Evolutionary conservation across 495 filamentous ascomycete genomes (phyloP).

Genomic region (Xeromyces bisporus): DNA sequence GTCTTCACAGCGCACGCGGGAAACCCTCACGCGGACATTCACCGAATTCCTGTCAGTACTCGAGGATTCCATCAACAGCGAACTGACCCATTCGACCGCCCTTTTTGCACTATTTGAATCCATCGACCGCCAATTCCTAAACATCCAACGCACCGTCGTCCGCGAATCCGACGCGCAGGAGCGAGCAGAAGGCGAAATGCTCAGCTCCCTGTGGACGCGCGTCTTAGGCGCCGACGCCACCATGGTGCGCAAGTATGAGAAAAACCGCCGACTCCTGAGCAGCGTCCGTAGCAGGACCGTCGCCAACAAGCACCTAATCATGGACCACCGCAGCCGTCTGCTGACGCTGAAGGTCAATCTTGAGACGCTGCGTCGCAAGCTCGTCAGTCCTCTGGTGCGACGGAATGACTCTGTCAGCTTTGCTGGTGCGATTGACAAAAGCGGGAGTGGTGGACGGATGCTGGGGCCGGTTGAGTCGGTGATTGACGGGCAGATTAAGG

Average conservation of each 20-base stretch:
- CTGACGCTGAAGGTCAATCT: slow-evolving; percentile 64
- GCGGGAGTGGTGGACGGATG: slow-evolving; percentile 27
- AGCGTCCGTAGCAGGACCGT: slow-evolving; percentile 68
- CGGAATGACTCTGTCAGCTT: slow-evolving; percentile 37
- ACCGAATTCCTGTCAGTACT: slow-evolving; percentile 73
- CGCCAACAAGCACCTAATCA: slow-evolving; percentile 65
- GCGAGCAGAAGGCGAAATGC: slow-evolving; percentile 57
- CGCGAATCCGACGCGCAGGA: slow-evolving; percentile 70
- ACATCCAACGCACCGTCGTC: slow-evolving; percentile 69
- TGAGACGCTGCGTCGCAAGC: slow-evolving; percentile 56
- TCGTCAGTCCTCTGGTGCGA: slow-evolving; percentile 66
- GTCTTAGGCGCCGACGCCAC: slow-evolving; percentile 55
- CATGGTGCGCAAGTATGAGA: slow-evolving; percentile 70
- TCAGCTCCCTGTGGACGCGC: slow-evolving; percentile 70
- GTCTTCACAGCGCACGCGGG: slow-evolving; percentile 56
- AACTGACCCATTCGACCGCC: slow-evolving; percentile 55
- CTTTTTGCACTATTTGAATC: slow-evolving; percentile 73
- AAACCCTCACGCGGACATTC: slow-evolving; percentile 70
- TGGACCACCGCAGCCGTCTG: slow-evolving; percentile 68
- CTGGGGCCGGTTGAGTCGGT: slow-evolving; percentile 34
- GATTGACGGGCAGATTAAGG: slow-evolving; percentile 69
- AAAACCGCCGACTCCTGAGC: slow-evolving; percentile 57
- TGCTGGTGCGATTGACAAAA: slow-evolving; percentile 18
- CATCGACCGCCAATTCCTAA: slow-evolving; percentile 76
- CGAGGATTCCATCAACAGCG: slow-evolving; percentile 72